Base-by-base conservation (phyloP, 1,284 basidiomycete genomes). In the Cutaneotrichosporon cyanovorans region DNA sequence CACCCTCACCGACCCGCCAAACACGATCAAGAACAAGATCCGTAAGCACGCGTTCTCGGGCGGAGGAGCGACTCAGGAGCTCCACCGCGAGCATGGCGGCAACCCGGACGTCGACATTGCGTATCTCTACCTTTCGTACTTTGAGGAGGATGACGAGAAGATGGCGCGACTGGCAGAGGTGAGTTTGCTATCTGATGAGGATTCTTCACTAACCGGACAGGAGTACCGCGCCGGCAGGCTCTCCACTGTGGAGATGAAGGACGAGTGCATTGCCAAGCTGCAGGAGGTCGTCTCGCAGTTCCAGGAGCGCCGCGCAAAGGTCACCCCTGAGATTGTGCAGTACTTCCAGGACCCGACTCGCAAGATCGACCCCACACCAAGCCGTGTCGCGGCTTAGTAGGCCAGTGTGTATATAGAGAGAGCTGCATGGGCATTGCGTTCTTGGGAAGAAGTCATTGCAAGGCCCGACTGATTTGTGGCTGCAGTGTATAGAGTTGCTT, bases 11-110 rank as follows among this genome's bases (percentile, higher is more conserved):
- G 95, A 99, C 69, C 89, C 85, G 46, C 77, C 83, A 15, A 83
- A 82, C 57, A 86, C 92, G 73, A 96, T 89, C 75, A 95, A 96
- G 77, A 97, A 91, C 71, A 99, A 99, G 77, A 83, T 99, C 68
- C 96, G 91, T 68, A 84, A 79, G 62, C 87, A 92, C 62, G 89
- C 86, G 2, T 92, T 92, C 71, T 88, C 85, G 0, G 89, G 89
- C 28, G 89, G 89, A 43, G 25, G 78, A 65, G 92, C 92, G 70
- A 93, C 89, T 11, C 83, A 91, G 65, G 93, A 97, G 71, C 88
- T 96, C 57, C 95, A 99, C 70, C 71, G 89, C 53, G 77, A 77
- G 61, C 72, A 87, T 20, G 95, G 95, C 5, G 95, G 95, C 1
- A 80, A 97, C 69, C 84, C 90, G 0, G 91, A 97, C 52, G 89